Conservation (phyloP, 306 rosid species). For the Hippophae gyantsensis region DNA sequence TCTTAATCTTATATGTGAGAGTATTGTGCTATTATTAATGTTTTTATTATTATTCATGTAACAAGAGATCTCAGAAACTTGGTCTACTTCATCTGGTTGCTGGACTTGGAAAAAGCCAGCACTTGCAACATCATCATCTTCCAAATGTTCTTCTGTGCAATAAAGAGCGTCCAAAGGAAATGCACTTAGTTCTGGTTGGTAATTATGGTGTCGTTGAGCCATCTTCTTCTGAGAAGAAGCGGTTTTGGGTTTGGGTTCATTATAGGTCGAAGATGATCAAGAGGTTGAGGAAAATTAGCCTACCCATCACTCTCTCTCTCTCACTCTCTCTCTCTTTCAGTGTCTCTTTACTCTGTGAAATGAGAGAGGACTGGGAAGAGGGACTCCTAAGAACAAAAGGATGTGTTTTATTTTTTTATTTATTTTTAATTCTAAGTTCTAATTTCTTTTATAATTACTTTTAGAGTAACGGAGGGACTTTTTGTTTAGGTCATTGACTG, state of each 20-base stretch:
- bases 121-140: conserved; percentile 12
- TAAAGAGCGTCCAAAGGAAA: conserved; percentile 48
- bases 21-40: no score
- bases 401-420: conserved; percentile 22
- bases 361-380: neutral
- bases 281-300: conserved; percentile 8
- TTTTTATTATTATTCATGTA: neutral
- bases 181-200: conserved; percentile 15
- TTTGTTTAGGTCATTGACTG: no score
- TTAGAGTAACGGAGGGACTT: no score
- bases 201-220: conserved; percentile 22
- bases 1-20: conserved; percentile 8
- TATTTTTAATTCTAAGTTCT: neutral
- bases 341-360: conserved; percentile 3
- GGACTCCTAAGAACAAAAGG: neutral
- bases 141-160: conserved; percentile 66
- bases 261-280: conserved; percentile 11
- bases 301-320: conserved; percentile 16
- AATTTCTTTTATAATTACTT: no score
- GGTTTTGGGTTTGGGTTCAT: conserved; percentile 29
- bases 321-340: conserved; percentile 10
- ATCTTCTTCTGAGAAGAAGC: conserved; percentile 37
- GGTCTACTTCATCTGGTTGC: conserved; percentile 18
- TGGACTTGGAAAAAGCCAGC: conserved; percentile 18
- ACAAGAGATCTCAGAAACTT: conserved; percentile 12